Base-by-base conservation (phyloP, 352 stramenopile species). In the Globisporangium ultimum region DNA sequence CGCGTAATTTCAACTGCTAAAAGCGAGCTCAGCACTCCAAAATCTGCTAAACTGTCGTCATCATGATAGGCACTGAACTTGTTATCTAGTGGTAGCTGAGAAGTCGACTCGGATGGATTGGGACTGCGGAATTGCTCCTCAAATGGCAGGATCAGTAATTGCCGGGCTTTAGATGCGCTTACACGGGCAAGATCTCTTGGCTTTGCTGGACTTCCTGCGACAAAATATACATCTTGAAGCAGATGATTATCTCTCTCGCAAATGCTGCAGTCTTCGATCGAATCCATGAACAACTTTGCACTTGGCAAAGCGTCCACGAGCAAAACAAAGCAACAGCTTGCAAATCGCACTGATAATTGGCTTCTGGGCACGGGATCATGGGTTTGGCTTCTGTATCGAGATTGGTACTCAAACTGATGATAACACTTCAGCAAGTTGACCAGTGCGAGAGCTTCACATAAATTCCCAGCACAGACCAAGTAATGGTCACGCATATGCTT, bases 1-100 rank as follows among this genome's bases (percentile, higher is more conserved):
- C 32, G 49, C 5, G 38, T 50, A 17, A 76, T 66, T 40, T 81
- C 72, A 18, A 81, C 53, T 15, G 67, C 70, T 47, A 81, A 54
- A 41, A 81, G 58, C 17, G 72, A 76, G 36, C 70, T 72, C 34
- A 81, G 61, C 45, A 76, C 67, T 1, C 64, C 67, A 41, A 74
- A 81, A 24, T 81, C 72, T 13, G 67, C 72, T 12, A 78, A 41
- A 18, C 52, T 48, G 17, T 48, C 64, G 46, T 71, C 72, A 7
- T 72, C 64, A 18, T 74, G 54, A 41, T 46, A 50, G 54, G 41
- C 64, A 10, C 18, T 43, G 10, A 38, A 53, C 55, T 68, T 61
- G 4, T 21, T 56, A 13, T 43, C 60, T 45, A 58, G 15, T 15
- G 43, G 24, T 10, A 63, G 41, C 48, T 62, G 55, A 14, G 38